A percentile compares a stretch with the other conserved stretches of the same genome.
Evolutionary conservation across 495 filamentous ascomycete species (phyloP).

Genomic region (Podospora appendiculata): DNA sequence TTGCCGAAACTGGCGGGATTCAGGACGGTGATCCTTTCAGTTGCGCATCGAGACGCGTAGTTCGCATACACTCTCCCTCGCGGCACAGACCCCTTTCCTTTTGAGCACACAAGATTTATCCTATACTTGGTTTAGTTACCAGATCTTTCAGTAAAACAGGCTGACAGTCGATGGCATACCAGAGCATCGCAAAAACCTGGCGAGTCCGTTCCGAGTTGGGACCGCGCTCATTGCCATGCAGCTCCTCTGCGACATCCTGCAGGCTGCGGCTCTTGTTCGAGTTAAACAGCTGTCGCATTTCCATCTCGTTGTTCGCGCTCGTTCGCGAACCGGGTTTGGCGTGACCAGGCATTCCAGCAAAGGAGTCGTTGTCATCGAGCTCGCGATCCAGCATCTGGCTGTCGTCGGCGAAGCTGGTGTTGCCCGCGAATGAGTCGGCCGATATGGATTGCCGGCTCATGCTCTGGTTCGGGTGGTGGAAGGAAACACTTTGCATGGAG

Average conservation of each 20-base stretch:
- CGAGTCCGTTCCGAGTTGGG: slow-evolving; percentile 89
- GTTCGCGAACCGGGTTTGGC: slow-evolving; percentile 56
- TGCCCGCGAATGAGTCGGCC: slow-evolving; percentile 44
- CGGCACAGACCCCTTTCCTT: slow-evolving; percentile 76
- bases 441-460: slow-evolving; percentile 46
- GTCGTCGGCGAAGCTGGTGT: slow-evolving; percentile 59
- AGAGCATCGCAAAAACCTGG: slow-evolving; percentile 96
- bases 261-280: slow-evolving; percentile 67
- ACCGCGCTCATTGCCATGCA: slow-evolving; percentile 51
- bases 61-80: slow-evolving; percentile 88
- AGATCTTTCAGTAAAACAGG: not conserved
- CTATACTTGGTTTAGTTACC: slow-evolving; percentile 35
- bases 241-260: slow-evolving; percentile 74
- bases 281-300: slow-evolving; percentile 76
- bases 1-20: slow-evolving; percentile 98
- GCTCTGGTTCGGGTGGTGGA: slow-evolving; percentile 39
- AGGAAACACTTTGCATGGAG: slow-evolving; percentile 38
- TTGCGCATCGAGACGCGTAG: slow-evolving; percentile 85
- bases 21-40: slow-evolving; percentile 81
- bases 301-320: slow-evolving; percentile 81
- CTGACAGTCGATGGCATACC: slow-evolving; percentile 47
- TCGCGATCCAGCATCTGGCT: slow-evolving; percentile 61
- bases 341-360: slow-evolving; percentile 40
- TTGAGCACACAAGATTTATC: slow-evolving; percentile 75
- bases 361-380: slow-evolving; percentile 55